Evolutionary conservation across 2,329 filamentous ascomycete species (phyloP).

Genomic region (Botryotinia calthae): DNA sequence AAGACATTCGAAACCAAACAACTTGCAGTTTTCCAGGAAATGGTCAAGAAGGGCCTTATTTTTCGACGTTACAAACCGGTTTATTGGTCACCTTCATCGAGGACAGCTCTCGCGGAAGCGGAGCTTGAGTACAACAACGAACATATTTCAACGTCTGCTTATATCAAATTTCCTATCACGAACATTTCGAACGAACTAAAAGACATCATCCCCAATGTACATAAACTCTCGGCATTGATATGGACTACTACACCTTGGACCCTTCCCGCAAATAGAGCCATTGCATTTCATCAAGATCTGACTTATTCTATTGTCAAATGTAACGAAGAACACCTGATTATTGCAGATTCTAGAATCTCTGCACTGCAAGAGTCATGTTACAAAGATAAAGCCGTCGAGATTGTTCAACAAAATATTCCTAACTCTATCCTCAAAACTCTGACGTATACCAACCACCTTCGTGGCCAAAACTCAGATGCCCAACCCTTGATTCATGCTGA

Average conservation of each 20-base stretch:
- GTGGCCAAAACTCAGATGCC: conserved; percentile 51
- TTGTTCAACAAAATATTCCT: conserved; percentile 55
- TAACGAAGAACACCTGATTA: conserved; percentile 59
- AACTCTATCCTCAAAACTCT: conserved; percentile 65
- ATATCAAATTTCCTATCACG: conserved; percentile 71
- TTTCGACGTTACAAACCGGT: conserved; percentile 80
- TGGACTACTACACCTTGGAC: conserved; percentile 99
- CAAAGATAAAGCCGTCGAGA: conserved; percentile 33
- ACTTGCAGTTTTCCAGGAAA: conserved; percentile 69
- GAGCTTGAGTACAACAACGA: conserved; percentile 81
- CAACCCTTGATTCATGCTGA: conserved; percentile 79
- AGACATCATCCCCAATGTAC: conserved; percentile 42
- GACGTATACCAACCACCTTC: conserved; percentile 69
- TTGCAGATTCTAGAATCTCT: conserved; percentile 71
- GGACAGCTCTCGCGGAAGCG: conserved; percentile 77
- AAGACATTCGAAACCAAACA: conserved; percentile 71
- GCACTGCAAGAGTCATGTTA: conserved; percentile 50
- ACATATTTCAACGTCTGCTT: conserved; percentile 71
- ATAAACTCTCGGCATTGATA: conserved; percentile 72
- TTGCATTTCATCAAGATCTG: conserved; percentile 75
- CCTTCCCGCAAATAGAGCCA: conserved; percentile 84
- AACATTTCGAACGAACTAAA: conserved; percentile 46
- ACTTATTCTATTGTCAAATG: conserved; percentile 67
- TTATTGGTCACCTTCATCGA: conserved; percentile 80
- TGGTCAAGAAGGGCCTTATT: conserved; percentile 71